A percentile compares a stretch with the other conserved stretches of the same genome.
phyloP scores from a whole-genome alignment of 2,329 filamentous ascomycete genomes.

The Arthrobotrys entomopaga region DNA sequence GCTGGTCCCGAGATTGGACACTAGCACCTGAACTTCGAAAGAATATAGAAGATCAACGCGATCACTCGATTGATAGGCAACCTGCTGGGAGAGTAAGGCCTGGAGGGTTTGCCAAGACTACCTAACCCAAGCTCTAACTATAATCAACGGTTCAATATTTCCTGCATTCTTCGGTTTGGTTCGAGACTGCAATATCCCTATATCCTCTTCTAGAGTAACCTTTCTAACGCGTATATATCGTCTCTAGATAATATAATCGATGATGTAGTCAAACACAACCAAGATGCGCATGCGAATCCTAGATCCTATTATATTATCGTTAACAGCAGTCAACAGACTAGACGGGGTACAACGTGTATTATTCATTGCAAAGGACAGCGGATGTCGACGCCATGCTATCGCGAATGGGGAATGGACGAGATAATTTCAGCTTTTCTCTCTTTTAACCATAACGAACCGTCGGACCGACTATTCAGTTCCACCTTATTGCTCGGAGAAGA shows the following conservation, averaged over 20 bases:
- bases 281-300: too few relatives aligned
- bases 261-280: too few relatives aligned
- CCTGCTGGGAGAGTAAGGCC: too few relatives aligned
- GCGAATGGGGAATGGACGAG: slow-evolving; percentile 2
- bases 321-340: too few relatives aligned
- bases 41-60: slow-evolving; percentile 1
- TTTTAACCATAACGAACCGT: background rate
- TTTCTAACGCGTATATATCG: too few relatives aligned
- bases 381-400: slow-evolving; percentile 1
- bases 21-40: too few relatives aligned
- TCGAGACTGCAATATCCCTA: background rate
- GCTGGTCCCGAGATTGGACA: too few relatives aligned
- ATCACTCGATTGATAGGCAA: background rate
- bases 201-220: too few relatives aligned
- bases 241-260: too few relatives aligned
- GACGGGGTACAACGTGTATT: too few relatives aligned
- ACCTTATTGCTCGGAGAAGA: background rate
- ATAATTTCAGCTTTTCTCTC: background rate
- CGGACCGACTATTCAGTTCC: background rate
- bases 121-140: background rate
- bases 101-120: too few relatives aligned
- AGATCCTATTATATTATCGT: too few relatives aligned
- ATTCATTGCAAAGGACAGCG: background rate
- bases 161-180: background rate
- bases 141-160: background rate